phyloP scores from a whole-genome alignment of 768 basidiomycete genomes.

The Mycena vulgaris region DNA sequence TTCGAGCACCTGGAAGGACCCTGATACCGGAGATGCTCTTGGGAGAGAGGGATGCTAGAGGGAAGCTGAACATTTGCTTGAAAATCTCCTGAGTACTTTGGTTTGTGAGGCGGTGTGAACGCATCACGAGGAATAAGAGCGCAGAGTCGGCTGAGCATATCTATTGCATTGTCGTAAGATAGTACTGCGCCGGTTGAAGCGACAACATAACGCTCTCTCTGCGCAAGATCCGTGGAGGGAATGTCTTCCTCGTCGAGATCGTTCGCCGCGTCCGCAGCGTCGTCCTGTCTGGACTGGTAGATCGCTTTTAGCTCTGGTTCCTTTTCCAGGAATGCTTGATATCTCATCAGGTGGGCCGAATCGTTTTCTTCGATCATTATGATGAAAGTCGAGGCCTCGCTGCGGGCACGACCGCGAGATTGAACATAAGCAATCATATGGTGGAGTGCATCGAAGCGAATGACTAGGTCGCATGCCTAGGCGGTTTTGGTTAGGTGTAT shows the following conservation, averaged over 20 bases:
- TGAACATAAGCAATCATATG: constrained; percentile 93
- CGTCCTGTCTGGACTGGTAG: constrained; percentile 70
- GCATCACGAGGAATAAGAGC: constrained; percentile 80
- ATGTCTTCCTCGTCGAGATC: constrained; percentile 51
- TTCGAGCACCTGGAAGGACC: constrained; percentile 79
- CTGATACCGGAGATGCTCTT: constrained; percentile 66
- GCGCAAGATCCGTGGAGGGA: constrained; percentile 69
- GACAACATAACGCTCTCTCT: constrained; percentile 83
- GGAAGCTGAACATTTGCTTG: constrained; percentile 75
- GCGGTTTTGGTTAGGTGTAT: background rate
- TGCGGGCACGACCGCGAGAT: constrained; percentile 89
- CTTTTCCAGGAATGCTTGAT: constrained; percentile 68
- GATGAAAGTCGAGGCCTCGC: constrained; percentile 81
- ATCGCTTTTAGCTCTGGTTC: constrained; percentile 77
- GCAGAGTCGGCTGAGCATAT: constrained; percentile 82
- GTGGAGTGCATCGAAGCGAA: constrained; percentile 87
- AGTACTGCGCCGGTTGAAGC: constrained; percentile 82
- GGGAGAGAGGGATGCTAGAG: constrained; percentile 71
- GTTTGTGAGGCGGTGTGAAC: constrained; percentile 74
- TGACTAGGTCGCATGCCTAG: constrained; percentile 87
- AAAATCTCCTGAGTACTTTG: constrained; percentile 76
- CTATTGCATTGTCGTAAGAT: constrained; percentile 83
- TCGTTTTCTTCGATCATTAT: constrained; percentile 84
- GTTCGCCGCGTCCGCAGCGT: constrained; percentile 56
- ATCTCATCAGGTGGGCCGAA: constrained; percentile 67